Evolutionary conservation across 345 rosid genomes (phyloP).

Genomic region (Moricandia arvensis): DNA sequence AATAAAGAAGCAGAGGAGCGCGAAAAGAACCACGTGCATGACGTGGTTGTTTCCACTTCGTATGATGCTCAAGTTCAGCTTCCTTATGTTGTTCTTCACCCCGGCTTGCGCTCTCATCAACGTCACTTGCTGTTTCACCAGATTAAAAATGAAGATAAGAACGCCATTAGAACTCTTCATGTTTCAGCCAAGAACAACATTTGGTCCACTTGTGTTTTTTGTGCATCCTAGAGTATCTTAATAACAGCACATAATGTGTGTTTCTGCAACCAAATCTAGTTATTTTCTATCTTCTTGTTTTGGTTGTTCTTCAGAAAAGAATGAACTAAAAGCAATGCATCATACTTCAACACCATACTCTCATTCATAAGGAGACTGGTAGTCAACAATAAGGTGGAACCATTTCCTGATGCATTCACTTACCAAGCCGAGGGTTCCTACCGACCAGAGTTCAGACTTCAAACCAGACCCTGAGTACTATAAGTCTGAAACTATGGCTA

Average conservation of each 20-base stretch:
- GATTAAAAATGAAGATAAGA: background rate
- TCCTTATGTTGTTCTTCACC: slow-evolving; percentile 91
- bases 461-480: background rate
- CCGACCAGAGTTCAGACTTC: slow-evolving; percentile 3
- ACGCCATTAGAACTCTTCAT: background rate
- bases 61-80: slow-evolving; percentile 74
- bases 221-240: background rate
- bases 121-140: slow-evolving; percentile 74
- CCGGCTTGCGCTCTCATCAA: slow-evolving; percentile 88
- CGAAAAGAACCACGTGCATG: slow-evolving; percentile 81
- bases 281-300: background rate
- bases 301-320: no score
- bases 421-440: slow-evolving; percentile 5
- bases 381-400: background rate
- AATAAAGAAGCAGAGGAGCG: slow-evolving; percentile 61
- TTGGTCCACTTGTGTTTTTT: no score
- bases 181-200: no score
- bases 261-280: background rate
- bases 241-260: background rate
- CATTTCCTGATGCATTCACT: slow-evolving; percentile 7
- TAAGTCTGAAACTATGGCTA: background rate
- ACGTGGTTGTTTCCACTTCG: slow-evolving; percentile 74
- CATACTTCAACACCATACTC: background rate
- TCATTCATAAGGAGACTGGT: background rate
- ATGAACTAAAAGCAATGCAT: no score